Percentiles rank a stretch among this genome's conserved stretches.
Evolutionary conservation across 306 rosid species (phyloP).

Genomic region (Hippophae rhamnoides): DNA sequence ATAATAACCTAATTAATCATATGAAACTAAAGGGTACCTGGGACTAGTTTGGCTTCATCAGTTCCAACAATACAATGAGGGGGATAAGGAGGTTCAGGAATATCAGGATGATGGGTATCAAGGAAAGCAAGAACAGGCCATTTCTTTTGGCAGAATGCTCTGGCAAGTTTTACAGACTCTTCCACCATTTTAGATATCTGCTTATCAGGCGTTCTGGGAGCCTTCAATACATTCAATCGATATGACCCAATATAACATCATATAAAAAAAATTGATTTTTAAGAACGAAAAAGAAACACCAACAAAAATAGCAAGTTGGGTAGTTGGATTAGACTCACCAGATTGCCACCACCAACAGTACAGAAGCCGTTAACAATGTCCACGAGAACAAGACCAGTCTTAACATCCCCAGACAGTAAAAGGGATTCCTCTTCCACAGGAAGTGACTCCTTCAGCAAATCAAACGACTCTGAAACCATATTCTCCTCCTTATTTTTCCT

Average conservation of each 20-base stretch:
- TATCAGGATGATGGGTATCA: slow-evolving; percentile 71
- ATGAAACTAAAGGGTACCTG: slow-evolving; percentile 35
- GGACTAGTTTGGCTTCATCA: slow-evolving; percentile 61
- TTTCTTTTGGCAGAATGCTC: slow-evolving; percentile 48
- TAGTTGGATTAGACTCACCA: slow-evolving; percentile 26
- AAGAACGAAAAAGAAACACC: neutral
- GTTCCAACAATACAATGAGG: slow-evolving; percentile 76
- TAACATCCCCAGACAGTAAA: slow-evolving; percentile 31
- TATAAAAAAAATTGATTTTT: neutral
- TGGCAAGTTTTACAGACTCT: slow-evolving; percentile 49
- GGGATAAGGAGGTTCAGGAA: slow-evolving; percentile 86
- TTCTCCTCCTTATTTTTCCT: neutral
- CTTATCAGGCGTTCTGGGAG: slow-evolving; percentile 51
- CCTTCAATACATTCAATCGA: slow-evolving; percentile 28
- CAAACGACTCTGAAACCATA: slow-evolving; percentile 42
- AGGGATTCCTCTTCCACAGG: slow-evolving; percentile 56
- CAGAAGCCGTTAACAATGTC: slow-evolving; percentile 86
- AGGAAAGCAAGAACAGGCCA: slow-evolving; percentile 80
- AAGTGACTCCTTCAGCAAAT: slow-evolving; percentile 52
- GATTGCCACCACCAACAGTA: slow-evolving; percentile 79
- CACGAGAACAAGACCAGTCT: slow-evolving; percentile 74
- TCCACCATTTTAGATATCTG: slow-evolving; percentile 61
- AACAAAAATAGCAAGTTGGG: neutral
- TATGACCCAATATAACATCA: too few species aligned
- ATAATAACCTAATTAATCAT: too few species aligned